Conservation (phyloP, 352 stramenopile genomes). For the Globisporangium yorkense region DNA sequence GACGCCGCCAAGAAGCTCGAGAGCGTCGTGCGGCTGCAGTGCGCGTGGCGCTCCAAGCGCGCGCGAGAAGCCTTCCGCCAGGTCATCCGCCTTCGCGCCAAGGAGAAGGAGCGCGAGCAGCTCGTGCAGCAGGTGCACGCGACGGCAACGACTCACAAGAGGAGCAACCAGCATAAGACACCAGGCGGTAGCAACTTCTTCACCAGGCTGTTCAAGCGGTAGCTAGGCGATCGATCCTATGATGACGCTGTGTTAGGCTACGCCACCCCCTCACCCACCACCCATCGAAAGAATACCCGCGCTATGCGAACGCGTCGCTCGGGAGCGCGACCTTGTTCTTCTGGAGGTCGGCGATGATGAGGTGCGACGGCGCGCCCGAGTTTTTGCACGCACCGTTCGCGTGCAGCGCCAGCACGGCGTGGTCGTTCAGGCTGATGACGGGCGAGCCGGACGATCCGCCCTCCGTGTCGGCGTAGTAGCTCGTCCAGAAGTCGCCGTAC, state of each 20-base stretch:
- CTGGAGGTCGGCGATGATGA: conserved; percentile 33
- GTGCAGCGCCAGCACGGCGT: conserved; percentile 44
- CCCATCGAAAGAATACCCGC: too few relatives aligned
- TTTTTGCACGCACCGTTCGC: conserved; percentile 37
- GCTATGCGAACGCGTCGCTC: conserved; percentile 29
- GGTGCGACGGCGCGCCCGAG: conserved; percentile 28
- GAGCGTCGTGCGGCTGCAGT: conserved; percentile 66
- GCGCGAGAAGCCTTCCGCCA: conserved; percentile 50
- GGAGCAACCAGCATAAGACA: background rate
- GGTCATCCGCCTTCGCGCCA: conserved; percentile 48
- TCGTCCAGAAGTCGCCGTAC: conserved; percentile 31
- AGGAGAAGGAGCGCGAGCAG: conserved; percentile 55
- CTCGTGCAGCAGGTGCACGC: conserved; percentile 21
- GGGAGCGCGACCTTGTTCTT: conserved; percentile 27
- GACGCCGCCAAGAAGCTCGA: conserved; percentile 43
- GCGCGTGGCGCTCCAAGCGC: conserved; percentile 65
- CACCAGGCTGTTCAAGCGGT: background rate
- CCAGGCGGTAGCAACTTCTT: background rate
- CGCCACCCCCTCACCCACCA: too few relatives aligned
- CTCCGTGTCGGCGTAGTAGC: conserved; percentile 46
- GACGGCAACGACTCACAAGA: background rate
- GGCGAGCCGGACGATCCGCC: conserved; percentile 40
- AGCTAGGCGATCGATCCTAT: background rate
- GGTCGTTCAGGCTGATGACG: conserved; percentile 30
- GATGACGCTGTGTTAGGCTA: too few relatives aligned